Evolutionary conservation across 495 filamentous ascomycete species (phyloP).

Genomic region (Penicillium paradoxum): DNA sequence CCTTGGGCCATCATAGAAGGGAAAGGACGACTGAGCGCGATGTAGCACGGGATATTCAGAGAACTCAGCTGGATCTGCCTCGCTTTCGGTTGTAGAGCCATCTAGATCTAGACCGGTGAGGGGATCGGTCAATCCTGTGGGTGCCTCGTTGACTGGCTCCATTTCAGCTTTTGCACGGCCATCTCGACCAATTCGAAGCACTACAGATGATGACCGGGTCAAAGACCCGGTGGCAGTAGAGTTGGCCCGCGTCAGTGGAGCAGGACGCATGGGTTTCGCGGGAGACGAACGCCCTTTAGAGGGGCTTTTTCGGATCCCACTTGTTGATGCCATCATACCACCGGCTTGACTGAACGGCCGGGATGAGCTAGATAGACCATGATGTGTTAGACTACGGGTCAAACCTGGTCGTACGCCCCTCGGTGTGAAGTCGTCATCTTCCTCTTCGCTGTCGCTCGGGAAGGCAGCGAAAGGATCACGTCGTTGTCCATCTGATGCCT

Average conservation of each 20-base stretch:
- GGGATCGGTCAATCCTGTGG: slow-evolving; percentile 38
- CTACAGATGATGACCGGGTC: slow-evolving; percentile 46
- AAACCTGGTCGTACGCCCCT: slow-evolving; percentile 48
- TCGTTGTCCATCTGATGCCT: slow-evolving; percentile 7
- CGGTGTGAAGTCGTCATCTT: slow-evolving; percentile 41
- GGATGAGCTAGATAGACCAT: slow-evolving; percentile 26
- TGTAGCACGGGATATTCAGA: slow-evolving; percentile 62
- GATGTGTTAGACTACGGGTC: slow-evolving; percentile 55
- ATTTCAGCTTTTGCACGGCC: slow-evolving; percentile 70
- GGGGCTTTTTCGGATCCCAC: slow-evolving; percentile 42
- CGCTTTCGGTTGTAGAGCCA: slow-evolving; percentile 45
- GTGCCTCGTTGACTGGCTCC: slow-evolving; percentile 48
- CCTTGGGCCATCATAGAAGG: slow-evolving; percentile 49
- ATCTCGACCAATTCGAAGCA: slow-evolving; percentile 65
- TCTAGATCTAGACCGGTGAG: slow-evolving; percentile 43
- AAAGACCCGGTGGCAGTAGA: slow-evolving; percentile 31
- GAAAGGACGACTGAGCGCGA: slow-evolving; percentile 60
- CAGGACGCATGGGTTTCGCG: slow-evolving; percentile 31
- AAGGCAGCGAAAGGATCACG: slow-evolving; percentile 11
- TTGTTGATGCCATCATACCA: slow-evolving; percentile 31
- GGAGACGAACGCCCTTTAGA: slow-evolving; percentile 43
- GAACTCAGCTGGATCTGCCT: slow-evolving; percentile 56
- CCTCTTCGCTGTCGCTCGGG: slow-evolving; percentile 31
- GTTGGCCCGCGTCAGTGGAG: slow-evolving; percentile 26
- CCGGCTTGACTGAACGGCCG: slow-evolving; percentile 29